Conservation (phyloP, 2,329 filamentous ascomycete species). For the Paecilomyces sp. region DNA sequence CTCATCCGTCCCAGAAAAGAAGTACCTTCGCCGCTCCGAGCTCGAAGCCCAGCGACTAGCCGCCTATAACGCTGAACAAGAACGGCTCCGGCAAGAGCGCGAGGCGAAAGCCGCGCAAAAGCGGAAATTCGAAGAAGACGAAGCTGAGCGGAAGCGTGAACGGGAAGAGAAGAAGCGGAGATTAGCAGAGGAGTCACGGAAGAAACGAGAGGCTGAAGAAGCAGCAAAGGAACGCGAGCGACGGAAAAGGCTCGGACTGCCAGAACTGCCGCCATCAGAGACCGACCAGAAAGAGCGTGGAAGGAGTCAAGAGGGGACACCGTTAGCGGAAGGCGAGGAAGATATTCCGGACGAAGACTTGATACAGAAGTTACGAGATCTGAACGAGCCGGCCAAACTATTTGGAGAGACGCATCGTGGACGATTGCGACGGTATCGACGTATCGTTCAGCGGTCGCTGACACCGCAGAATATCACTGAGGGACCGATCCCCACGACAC, state of each 20-base stretch:
- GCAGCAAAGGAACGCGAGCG: slow-evolving; percentile 64
- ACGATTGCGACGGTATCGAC: slow-evolving; percentile 63
- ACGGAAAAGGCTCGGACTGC: slow-evolving; percentile 71
- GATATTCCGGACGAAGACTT: slow-evolving; percentile 69
- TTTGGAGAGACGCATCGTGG: slow-evolving; percentile 75
- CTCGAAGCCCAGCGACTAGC: slow-evolving; percentile 74
- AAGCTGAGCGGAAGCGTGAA: slow-evolving; percentile 58
- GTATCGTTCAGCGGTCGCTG: slow-evolving; percentile 43
- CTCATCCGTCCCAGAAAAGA: slow-evolving; percentile 45
- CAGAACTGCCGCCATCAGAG: slow-evolving; percentile 56
- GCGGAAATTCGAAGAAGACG: slow-evolving; percentile 83
- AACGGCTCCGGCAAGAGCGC: slow-evolving; percentile 63
- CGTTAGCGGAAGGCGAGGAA: slow-evolving; percentile 36
- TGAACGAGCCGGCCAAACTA: slow-evolving; percentile 66
- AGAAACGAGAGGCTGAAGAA: slow-evolving; percentile 63
- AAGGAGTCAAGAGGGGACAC: slow-evolving; percentile 17
- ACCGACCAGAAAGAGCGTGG: slow-evolving; percentile 22
- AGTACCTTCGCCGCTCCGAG: slow-evolving; percentile 80
- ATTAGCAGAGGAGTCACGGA: slow-evolving; percentile 72
- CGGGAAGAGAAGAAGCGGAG: slow-evolving; percentile 76
- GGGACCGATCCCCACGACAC: slow-evolving; percentile 79
- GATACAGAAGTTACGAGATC: slow-evolving; percentile 56
- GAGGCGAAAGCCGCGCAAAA: slow-evolving; percentile 66
- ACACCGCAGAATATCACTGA: slow-evolving; percentile 45
- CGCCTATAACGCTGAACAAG: slow-evolving; percentile 76